A percentile compares a stretch with the other conserved stretches of the same genome.
phyloP scores from a whole-genome alignment of 331 rosid species.

The Malus hybrid region DNA sequence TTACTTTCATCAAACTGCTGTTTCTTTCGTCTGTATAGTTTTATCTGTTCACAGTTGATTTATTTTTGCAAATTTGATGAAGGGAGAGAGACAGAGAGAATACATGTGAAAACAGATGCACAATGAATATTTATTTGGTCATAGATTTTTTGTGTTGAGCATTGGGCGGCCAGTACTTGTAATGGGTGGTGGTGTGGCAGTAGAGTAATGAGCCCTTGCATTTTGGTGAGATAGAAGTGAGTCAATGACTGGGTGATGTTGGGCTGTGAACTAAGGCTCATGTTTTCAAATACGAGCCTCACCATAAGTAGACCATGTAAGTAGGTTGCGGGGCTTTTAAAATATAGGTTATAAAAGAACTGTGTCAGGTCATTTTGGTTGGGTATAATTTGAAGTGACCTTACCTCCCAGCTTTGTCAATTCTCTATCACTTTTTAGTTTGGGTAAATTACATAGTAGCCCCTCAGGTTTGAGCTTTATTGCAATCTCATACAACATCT shows the following conservation, averaged over 20 bases:
- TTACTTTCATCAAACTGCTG: not conserved
- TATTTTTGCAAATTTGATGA: not conserved
- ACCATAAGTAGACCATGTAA: not conserved
- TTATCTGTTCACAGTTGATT: not conserved
- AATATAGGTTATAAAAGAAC: not conserved
- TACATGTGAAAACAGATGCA: not conserved
- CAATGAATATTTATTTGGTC: not conserved
- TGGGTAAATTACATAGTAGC: too few relatives aligned
- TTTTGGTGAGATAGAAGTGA: not conserved
- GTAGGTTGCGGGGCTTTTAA: not conserved
- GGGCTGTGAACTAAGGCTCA: not conserved
- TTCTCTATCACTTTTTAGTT: too few relatives aligned
- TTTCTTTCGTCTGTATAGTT: not conserved
- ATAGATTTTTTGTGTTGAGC: not conserved
- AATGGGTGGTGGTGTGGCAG: not conserved
- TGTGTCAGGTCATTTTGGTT: not conserved
- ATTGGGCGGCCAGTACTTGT: not conserved
- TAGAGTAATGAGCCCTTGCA: not conserved
- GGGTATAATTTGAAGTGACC: not conserved
- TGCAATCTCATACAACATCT: too few relatives aligned
- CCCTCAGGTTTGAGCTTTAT: too few relatives aligned
- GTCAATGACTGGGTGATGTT: not conserved
- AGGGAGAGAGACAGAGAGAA: not conserved
- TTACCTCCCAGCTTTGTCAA: not conserved
- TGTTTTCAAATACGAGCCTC: not conserved